These are phyloP conservation scores for Ascosphaera apis DNA, from an alignment of 2,329 filamentous ascomycete species.

Conservation along the genomic window DNA sequence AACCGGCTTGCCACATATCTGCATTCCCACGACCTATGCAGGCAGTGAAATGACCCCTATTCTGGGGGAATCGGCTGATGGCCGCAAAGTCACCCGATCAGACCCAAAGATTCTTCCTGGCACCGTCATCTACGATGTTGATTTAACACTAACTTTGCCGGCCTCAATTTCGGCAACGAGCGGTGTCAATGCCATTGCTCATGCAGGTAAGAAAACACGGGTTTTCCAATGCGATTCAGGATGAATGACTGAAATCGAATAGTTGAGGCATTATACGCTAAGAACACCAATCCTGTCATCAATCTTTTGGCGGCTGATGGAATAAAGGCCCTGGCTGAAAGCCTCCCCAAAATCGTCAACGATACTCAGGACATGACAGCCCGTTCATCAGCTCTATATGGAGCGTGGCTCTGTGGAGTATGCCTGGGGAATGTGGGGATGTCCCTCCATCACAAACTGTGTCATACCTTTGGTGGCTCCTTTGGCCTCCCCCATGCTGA, in stretches of 20 bases:
- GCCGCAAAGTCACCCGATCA: constrained; percentile 32
- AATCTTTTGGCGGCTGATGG: constrained; percentile 35
- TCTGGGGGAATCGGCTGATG: constrained; percentile 36
- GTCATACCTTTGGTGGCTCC: constrained; percentile 39
- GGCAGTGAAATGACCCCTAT: constrained; percentile 43
- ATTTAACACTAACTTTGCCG: constrained; percentile 37
- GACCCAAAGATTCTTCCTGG: constrained; percentile 37
- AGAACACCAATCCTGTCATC: constrained; percentile 37
- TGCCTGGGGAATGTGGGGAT: constrained; percentile 38
- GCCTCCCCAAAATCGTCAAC: constrained; percentile 30
- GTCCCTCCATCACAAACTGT: constrained; percentile 45
- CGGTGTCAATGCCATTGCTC: constrained; percentile 43
- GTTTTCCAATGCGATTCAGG: background rate
- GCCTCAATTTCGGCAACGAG: constrained; percentile 30
- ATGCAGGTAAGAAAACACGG: constrained; percentile 23
- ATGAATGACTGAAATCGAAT: constrained; percentile 1
- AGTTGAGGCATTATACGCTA: constrained; percentile 41
- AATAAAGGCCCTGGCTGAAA: constrained; percentile 27
- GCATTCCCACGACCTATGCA: constrained; percentile 38
- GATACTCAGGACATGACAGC: constrained; percentile 24
- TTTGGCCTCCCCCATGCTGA: constrained; percentile 43
- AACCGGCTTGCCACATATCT: constrained; percentile 33
- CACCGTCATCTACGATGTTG: constrained; percentile 41
- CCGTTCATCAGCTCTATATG: constrained; percentile 32
- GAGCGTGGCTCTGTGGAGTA: constrained; percentile 40